Conservation (phyloP, 306 rosid genomes). For the Gillenia trifoliata region DNA sequence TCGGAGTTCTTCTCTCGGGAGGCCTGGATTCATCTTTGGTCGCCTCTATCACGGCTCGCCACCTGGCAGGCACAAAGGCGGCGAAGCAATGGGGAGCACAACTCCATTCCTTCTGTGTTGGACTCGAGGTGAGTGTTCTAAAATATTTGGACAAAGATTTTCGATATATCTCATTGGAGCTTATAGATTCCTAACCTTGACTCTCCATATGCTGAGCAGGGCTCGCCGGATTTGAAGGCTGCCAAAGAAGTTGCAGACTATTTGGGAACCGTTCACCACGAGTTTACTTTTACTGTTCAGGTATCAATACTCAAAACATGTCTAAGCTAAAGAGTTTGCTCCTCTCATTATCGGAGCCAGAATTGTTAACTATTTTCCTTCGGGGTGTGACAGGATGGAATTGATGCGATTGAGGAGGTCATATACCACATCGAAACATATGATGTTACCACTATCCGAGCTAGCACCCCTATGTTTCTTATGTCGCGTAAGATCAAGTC, state of each 20-base stretch:
- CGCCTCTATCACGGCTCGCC: constrained; percentile 89
- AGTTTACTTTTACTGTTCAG: constrained; percentile 84
- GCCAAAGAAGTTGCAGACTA: constrained; percentile 91
- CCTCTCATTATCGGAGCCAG: neutral
- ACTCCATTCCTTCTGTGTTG: constrained; percentile 90
- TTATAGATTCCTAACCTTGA: constrained; percentile 3
- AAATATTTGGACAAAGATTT: neutral
- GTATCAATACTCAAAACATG: constrained; percentile 24
- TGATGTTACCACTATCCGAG: constrained; percentile 93
- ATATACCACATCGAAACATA: constrained; percentile 90
- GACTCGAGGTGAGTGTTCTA: constrained; percentile 58
- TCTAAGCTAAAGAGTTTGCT: neutral
- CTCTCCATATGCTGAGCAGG: constrained; percentile 39
- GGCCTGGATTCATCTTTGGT: constrained; percentile 94
- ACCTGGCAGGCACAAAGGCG: constrained; percentile 74
- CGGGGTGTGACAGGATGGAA: constrained; percentile 62
- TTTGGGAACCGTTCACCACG: constrained; percentile 89
- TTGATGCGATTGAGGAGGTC: constrained; percentile 94
- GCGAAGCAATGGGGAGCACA: constrained; percentile 94
- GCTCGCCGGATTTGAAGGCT: constrained; percentile 97
- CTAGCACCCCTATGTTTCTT: constrained; percentile 97
- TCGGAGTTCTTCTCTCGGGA: constrained; percentile 88
- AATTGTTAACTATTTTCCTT: neutral
- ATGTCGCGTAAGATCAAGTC: constrained; percentile 96
- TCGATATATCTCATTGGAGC: neutral